A percentile compares a stretch with the other conserved stretches of the same genome.
Conservation (phyloP, 2,329 filamentous ascomycete species). For the Cladosporium sphaerospermum region DNA sequence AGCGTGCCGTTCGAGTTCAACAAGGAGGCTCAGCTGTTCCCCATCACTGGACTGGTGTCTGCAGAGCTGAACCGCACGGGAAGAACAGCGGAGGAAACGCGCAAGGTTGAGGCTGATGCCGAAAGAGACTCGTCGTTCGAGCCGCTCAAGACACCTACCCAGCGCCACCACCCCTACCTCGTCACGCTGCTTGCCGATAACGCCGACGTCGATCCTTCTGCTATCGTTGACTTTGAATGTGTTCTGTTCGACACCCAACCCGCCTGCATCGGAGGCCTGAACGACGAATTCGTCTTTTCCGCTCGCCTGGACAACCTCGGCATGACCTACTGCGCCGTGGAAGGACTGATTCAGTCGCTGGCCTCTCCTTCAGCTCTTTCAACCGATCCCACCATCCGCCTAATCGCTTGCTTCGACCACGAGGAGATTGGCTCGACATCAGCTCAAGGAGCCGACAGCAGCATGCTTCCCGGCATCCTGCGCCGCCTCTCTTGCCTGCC, state of each 20-base stretch:
- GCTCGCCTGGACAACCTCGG: conserved; percentile 92
- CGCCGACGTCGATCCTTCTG: conserved; percentile 60
- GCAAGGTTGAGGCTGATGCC: conserved; percentile 36
- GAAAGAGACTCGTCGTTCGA: conserved; percentile 49
- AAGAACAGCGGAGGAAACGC: conserved; percentile 44
- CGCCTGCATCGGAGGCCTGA: conserved; percentile 78
- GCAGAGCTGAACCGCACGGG: conserved; percentile 79
- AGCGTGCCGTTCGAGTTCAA: conserved; percentile 85
- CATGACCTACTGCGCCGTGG: conserved; percentile 90
- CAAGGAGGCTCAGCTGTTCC: conserved; percentile 93
- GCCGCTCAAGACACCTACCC: conserved; percentile 68
- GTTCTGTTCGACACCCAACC: conserved; percentile 96
- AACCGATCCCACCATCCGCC: conserved; percentile 71
- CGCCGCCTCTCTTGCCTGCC: conserved; percentile 79
- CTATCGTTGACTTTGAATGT: conserved; percentile 89
- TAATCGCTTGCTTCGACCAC: conserved; percentile 95
- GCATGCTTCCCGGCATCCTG: conserved; percentile 79
- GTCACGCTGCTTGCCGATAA: conserved; percentile 79
- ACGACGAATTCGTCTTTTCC: conserved; percentile 93
- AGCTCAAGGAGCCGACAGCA: conserved; percentile 89
- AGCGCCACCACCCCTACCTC: conserved; percentile 84
- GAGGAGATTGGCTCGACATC: conserved; percentile 93
- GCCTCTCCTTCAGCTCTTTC: conserved; percentile 59
- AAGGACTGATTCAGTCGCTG: conserved; percentile 77
- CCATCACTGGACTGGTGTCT: conserved; percentile 79